Evolutionary conservation across 306 rosid genomes (phyloP).

Genomic region (Cicer cuneatum): DNA sequence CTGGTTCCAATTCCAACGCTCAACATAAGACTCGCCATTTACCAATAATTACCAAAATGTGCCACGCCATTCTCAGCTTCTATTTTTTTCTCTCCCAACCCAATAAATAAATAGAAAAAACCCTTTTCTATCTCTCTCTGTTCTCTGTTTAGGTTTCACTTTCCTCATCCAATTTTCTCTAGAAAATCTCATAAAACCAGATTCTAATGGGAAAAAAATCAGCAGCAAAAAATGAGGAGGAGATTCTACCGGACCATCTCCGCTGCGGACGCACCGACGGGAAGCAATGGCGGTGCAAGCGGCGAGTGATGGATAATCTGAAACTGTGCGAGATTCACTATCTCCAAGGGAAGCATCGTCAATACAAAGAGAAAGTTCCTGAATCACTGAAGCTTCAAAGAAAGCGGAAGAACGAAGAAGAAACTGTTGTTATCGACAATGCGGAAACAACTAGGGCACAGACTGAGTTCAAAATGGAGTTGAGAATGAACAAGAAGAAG

Average conservation of each 20-base stretch:
- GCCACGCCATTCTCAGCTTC: slow-evolving; percentile 46
- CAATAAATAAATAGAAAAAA: slow-evolving; percentile 41
- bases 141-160: slow-evolving; percentile 30
- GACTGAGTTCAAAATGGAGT: slow-evolving; percentile 51
- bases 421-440: slow-evolving; percentile 37
- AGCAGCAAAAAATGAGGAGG: slow-evolving; percentile 45
- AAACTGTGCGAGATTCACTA: slow-evolving; percentile 97
- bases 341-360: slow-evolving; percentile 93
- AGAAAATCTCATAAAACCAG: slow-evolving; percentile 35
- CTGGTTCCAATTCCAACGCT: slow-evolving; percentile 40
- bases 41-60: slow-evolving; percentile 61
- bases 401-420: slow-evolving; percentile 52
- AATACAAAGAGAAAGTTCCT: slow-evolving; percentile 85
- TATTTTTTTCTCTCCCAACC: slow-evolving; percentile 5
- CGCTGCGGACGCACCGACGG: slow-evolving; percentile 96
- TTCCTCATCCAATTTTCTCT: slow-evolving; percentile 38
- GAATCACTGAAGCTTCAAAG: slow-evolving; percentile 86
- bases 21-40: slow-evolving; percentile 49
- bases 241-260: slow-evolving; percentile 69
- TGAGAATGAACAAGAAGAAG: slow-evolving; percentile 61
- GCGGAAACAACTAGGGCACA: slow-evolving; percentile 73
- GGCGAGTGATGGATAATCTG: slow-evolving; percentile 76
- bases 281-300: slow-evolving; percentile 92
- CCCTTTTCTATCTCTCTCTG: slow-evolving; percentile 24
- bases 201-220: slow-evolving; percentile 24